Base-by-base conservation (phyloP, 2,329 filamentous ascomycete genomes). In the Fusarium denticulatum region DNA sequence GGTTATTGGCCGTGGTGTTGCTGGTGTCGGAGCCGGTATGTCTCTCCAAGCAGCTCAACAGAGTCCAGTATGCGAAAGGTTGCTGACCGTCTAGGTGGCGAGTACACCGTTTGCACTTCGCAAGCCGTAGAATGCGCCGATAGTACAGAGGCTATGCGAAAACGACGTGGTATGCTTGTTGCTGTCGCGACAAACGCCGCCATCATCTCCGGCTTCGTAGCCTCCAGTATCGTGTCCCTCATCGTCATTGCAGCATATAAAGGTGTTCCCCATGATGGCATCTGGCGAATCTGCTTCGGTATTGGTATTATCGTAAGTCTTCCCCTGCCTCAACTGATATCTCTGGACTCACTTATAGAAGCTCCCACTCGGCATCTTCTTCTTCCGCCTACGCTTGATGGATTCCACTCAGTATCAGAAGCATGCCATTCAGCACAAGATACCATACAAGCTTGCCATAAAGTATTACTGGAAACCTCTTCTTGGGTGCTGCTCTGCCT, bases 341-440 rank as follows among this genome's bases (percentile, higher is more conserved):
- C 16, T 13, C 9, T 37, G 0, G 13, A 20, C 57, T 60, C 4
- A 60, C 57, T 12, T 7, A 6, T 11, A 14, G 6, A 10, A 60
- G 57, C 45, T 60, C 14, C 57, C 57, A 5, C 57, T 52, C 8
- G 57, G 34, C 16, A 60, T 60, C 13, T 60, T 60, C 57, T 60
- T 60, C 34, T 60, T 60, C 22, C 57, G 57, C 18, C 57, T 60
- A 15, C 45, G 57, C 7, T 37, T 60, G 26, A 32, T 16, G 5
- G 34, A 60, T 7, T 60, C 57, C 1, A 52, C 26, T 1, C 57
- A 60, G 13, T 60, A 60, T 5, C 3, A 60, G 34, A 60, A 26
- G 9, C 45, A 60, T 30, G 57, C 57, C 2, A 60, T 60, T 24
- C 57, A 60, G 4, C 22, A 52, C 10, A 60, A 34, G 45, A 52